Conservation (phyloP, 1,139 yeast genomes). For the Blastobotrys ciferrii region DNA sequence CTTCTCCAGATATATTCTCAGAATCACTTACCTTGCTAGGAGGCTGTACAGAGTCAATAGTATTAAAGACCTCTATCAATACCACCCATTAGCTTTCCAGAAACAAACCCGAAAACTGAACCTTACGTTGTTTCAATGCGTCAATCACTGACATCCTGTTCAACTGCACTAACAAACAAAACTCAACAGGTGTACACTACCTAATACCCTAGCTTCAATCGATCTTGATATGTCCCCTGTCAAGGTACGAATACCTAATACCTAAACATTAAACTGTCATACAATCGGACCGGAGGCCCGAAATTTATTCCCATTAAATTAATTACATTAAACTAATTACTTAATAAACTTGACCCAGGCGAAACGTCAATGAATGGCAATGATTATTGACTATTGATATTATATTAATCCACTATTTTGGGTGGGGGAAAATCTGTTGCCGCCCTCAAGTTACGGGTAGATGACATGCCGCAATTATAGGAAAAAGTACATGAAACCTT, state of each 20-base stretch:
- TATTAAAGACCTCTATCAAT: constrained; percentile 28
- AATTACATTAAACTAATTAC: neutral
- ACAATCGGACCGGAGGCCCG: constrained; percentile 4
- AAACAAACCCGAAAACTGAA: neutral
- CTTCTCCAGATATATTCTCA: no score
- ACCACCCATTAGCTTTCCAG: neutral
- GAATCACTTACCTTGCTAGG: constrained; percentile 28
- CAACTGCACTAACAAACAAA: neutral
- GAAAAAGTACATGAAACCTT: no score
- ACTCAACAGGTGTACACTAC: neutral
- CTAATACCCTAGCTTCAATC: neutral
- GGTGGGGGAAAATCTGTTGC: no score
- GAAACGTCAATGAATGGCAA: no score
- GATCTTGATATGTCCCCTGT: neutral
- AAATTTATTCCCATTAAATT: neutral
- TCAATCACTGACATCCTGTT: constrained; percentile 22
- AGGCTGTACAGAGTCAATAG: constrained; percentile 38
- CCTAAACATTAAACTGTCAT: neutral
- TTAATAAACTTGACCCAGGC: no score
- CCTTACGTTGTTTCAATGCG: constrained; percentile 25
- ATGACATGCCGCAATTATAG: neutral
- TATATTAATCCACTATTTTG: no score
- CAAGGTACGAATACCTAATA: no score
- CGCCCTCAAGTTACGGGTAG: no score
- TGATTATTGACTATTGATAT: no score